Evolutionary conservation across 306 rosid genomes (phyloP).

Genomic region (Lablab purpureus): DNA sequence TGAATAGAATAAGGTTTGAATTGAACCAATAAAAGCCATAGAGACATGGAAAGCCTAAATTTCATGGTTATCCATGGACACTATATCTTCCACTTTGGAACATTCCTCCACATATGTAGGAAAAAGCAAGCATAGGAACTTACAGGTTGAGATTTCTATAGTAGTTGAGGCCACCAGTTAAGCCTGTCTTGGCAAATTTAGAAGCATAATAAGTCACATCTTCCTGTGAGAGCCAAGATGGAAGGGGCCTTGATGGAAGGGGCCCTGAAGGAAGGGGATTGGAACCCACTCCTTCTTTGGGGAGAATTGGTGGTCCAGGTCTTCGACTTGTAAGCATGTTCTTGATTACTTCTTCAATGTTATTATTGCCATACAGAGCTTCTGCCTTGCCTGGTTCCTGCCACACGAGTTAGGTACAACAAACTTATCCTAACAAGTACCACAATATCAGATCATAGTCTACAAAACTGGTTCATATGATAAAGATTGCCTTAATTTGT

Average conservation of each 20-base stretch:
- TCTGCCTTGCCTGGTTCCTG: conserved; percentile 48
- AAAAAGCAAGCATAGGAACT: not conserved
- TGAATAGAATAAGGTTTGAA: not conserved
- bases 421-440: not conserved
- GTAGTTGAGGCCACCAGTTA: conserved; percentile 59
- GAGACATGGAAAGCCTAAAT: not conserved
- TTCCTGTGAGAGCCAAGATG: conserved; percentile 55
- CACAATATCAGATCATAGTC: not conserved
- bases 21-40: not conserved
- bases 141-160: conserved; percentile 48
- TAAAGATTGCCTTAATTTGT: too few species aligned
- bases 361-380: conserved; percentile 1
- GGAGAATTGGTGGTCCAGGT: conserved; percentile 41
- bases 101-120: not conserved
- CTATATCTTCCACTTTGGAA: not conserved
- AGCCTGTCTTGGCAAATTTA: conserved; percentile 52
- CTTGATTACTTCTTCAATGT: not conserved
- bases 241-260: not conserved
- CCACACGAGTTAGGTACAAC: not conserved
- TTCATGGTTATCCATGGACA: not conserved
- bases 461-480: too few species aligned
- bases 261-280: not conserved
- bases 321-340: conserved; percentile 29
- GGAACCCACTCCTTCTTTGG: conserved; percentile 31
- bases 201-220: conserved; percentile 51